These are phyloP conservation scores for Begonia masoniana DNA, from an alignment of 306 rosid species.

Conservation along the genomic window DNA sequence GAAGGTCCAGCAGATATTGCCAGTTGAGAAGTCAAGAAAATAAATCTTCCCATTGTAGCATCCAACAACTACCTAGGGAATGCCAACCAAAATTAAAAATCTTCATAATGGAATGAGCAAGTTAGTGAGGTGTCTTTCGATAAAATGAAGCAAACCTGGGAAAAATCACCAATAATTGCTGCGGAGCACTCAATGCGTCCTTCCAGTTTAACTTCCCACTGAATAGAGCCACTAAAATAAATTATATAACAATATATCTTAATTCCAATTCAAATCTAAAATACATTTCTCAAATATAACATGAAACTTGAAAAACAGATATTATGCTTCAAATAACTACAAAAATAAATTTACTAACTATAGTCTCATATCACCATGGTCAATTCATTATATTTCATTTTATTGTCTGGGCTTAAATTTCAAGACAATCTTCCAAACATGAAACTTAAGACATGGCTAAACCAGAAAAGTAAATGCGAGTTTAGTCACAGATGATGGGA, in stretches of 20 bases:
- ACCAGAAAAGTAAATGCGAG: too few species aligned
- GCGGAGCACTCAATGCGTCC: conserved; percentile 88
- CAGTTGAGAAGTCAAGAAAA: conserved; percentile 60
- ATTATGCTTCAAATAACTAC: too few species aligned
- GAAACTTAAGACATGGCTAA: too few species aligned
- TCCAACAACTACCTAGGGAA: conserved; percentile 76
- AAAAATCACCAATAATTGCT: conserved; percentile 59
- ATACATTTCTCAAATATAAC: too few species aligned
- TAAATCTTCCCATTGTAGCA: conserved; percentile 80
- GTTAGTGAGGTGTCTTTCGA: conserved; percentile 3
- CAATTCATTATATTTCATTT: too few species aligned
- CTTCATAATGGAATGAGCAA: not conserved
- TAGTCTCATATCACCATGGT: too few species aligned
- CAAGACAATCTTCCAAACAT: too few species aligned
- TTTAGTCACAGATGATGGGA: too few species aligned
- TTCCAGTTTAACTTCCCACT: conserved; percentile 74
- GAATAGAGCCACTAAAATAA: conserved; percentile 71
- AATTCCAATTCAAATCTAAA: not conserved
- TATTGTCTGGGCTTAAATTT: too few species aligned
- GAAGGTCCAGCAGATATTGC: conserved; percentile 64
- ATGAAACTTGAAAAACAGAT: too few species aligned
- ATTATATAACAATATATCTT: conserved; percentile 21
- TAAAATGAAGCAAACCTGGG: conserved; percentile 45
- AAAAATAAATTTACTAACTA: too few species aligned
- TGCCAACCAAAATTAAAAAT: not conserved